These are phyloP conservation scores for Erucastrum elatum DNA, from an alignment of 345 rosid genomes.

Conservation along the genomic window DNA sequence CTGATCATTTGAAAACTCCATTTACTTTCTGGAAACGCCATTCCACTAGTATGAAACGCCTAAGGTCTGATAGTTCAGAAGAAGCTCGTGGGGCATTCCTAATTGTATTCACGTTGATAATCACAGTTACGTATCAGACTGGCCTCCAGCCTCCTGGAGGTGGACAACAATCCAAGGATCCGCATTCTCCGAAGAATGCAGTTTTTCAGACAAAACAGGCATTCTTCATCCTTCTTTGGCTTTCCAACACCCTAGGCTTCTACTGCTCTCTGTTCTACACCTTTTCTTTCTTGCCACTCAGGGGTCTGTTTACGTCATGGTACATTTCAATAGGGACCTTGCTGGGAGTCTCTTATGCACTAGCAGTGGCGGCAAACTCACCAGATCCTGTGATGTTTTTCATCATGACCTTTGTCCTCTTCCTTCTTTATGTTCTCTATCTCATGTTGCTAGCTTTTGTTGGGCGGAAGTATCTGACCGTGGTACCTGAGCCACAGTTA, in stretches of 20 bases:
- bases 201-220: conserved; percentile 20
- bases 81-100: neutral
- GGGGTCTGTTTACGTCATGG: neutral
- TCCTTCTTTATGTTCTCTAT: neutral
- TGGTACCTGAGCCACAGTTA: neutral
- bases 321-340: neutral
- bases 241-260: conserved; percentile 19
- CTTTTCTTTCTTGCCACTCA: conserved; percentile 25
- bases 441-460: neutral
- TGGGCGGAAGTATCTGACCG: neutral
- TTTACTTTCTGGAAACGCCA: neutral
- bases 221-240: conserved; percentile 17
- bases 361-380: conserved; percentile 26
- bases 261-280: conserved; percentile 27
- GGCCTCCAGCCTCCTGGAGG: conserved; percentile 31
- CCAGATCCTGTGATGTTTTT: neutral
- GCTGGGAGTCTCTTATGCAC: conserved; percentile 20
- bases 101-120: conserved; percentile 23
- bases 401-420: neutral
- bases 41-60: neutral
- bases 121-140: conserved; percentile 28
- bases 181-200: no score
- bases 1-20: neutral
- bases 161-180: conserved; percentile 3
- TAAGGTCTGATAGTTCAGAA: neutral